These are phyloP conservation scores for Candida ficus DNA, from an alignment of 805 yeast genomes.

Conservation along the genomic window DNA sequence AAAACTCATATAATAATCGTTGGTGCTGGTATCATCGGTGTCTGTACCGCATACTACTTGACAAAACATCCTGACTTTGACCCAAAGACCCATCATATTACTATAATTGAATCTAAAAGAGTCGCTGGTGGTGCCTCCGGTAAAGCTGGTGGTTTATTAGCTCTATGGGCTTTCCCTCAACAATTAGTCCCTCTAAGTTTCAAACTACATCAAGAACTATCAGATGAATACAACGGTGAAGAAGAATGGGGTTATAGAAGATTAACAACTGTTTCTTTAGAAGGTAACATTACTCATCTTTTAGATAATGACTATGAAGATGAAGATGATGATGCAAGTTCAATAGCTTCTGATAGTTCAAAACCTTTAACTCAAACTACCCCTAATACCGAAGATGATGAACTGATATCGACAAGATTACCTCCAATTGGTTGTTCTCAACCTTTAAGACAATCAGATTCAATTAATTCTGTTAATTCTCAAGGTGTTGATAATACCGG, in stretches of 20 bases:
- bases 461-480: constrained; percentile 1
- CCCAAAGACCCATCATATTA: constrained; percentile 68
- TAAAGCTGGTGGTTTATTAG: constrained; percentile 93
- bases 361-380: constrained; percentile 4
- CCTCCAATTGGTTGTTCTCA: constrained; percentile 3
- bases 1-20: constrained; percentile 78
- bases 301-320: constrained; percentile 19
- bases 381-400: constrained; percentile 9
- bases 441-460: constrained; percentile 11
- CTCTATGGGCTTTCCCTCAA: constrained; percentile 96
- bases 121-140: constrained; percentile 98
- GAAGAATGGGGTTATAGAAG: constrained; percentile 91
- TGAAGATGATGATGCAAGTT: constrained; percentile 21
- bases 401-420: constrained; percentile 7
- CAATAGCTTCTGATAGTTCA: constrained; percentile 21
- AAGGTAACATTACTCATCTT: constrained; percentile 60
- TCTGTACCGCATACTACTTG: constrained; percentile 86
- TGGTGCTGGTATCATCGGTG: constrained; percentile 96
- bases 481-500: constrained; percentile 10
- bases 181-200: constrained; percentile 88
- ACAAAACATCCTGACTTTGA: constrained; percentile 79
- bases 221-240: constrained; percentile 77
- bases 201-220: constrained; percentile 75
- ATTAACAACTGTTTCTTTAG: constrained; percentile 78
- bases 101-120: constrained; percentile 80